Evolutionary conservation across 805 yeast species (phyloP).

Genomic region (Candida peoriensis): DNA sequence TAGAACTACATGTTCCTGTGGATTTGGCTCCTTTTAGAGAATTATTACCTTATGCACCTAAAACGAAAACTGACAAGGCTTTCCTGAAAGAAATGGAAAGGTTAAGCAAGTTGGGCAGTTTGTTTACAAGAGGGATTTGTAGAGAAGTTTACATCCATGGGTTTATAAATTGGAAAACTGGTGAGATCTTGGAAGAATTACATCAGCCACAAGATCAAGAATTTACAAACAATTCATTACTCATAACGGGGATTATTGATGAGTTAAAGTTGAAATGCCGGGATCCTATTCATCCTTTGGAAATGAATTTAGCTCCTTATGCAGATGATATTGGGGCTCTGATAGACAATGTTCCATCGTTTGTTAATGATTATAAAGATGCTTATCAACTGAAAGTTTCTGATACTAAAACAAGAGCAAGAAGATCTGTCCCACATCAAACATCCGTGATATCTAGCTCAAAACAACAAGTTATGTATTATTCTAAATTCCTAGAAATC

Average conservation of each 20-base stretch:
- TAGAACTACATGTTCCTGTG: conserved; percentile 34
- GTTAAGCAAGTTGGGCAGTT: conserved; percentile 15
- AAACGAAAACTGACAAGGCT: conserved; percentile 19
- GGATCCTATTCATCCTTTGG: conserved; percentile 7
- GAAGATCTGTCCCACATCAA: conserved; percentile 42
- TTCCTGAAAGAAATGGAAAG: conserved; percentile 42
- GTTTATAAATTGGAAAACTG: conserved; percentile 10
- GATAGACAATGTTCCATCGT: conserved; percentile 7
- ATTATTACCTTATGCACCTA: neutral
- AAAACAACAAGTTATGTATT: conserved; percentile 57
- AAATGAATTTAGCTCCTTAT: neutral
- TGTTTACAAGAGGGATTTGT: neutral
- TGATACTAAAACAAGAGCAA: conserved; percentile 61
- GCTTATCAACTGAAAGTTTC: conserved; percentile 30
- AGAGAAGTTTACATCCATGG: conserved; percentile 53
- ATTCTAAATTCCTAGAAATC: conserved; percentile 42
- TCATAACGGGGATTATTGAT: conserved; percentile 67
- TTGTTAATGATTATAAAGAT: conserved; percentile 14
- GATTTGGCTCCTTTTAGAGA: conserved; percentile 2
- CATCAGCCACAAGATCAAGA: too few species aligned
- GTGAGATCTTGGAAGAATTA: conserved; percentile 9
- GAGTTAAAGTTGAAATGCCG: conserved; percentile 28
- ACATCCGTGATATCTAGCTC: conserved; percentile 43
- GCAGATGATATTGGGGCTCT: conserved; percentile 10
- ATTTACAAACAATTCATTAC: too few species aligned